Conservation (phyloP, 768 basidiomycete species). For the Ephemerocybe angulata region DNA sequence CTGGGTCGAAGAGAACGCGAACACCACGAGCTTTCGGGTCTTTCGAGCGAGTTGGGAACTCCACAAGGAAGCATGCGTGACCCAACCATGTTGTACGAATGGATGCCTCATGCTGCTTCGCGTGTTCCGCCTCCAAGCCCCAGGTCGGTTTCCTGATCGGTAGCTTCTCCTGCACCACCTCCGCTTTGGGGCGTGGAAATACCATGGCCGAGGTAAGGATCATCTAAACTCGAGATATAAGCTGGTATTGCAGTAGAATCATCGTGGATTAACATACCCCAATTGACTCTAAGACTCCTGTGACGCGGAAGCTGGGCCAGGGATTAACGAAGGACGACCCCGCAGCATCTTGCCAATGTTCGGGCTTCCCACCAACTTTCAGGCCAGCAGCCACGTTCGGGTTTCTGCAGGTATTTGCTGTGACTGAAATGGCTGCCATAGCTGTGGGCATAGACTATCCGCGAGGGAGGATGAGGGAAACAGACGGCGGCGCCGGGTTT, state of each 20-base stretch:
- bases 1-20: constrained; percentile 51
- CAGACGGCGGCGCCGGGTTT: no score
- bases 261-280: constrained; percentile 11
- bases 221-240: background rate
- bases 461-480: no score
- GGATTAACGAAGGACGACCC: constrained; percentile 24
- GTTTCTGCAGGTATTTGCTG: no score
- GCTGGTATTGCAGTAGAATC: no score
- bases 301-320: constrained; percentile 26
- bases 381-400: no score
- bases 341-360: constrained; percentile 23
- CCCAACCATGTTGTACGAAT: constrained; percentile 55
- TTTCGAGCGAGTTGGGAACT: constrained; percentile 37
- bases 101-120: constrained; percentile 25
- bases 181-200: background rate
- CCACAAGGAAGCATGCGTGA: constrained; percentile 52
- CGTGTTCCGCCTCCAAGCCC: constrained; percentile 26
- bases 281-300: constrained; percentile 15
- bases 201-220: background rate
- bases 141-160: constrained; percentile 37
- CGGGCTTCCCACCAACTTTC: no score
- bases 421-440: no score
- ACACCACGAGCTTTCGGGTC: constrained; percentile 30
- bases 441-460: no score
- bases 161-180: constrained; percentile 17